Base-by-base conservation (phyloP, 2,329 filamentous ascomycete genomes). In the Trichoderma sp. region DNA sequence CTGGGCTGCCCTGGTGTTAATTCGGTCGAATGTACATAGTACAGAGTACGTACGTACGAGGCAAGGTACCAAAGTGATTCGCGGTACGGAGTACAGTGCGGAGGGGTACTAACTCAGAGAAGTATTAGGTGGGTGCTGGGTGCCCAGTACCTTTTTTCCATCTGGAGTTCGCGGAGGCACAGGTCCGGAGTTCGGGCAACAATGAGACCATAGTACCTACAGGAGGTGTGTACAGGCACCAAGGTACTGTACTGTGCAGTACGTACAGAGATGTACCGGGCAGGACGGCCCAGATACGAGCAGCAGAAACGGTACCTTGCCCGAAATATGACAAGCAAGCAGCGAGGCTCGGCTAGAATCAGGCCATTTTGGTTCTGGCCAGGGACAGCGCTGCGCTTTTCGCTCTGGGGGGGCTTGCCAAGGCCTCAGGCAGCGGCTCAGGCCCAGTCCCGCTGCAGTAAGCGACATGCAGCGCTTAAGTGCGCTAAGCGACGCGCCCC, bases 401-500 rank as follows among this genome's bases (percentile, higher is more conserved):
- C 39, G 27, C 32, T 42, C 35, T 19, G 22, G 9, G 54, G 35
- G 32, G 59, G 32, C n/a, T 19, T 27, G 32, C 10, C 25, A 27
- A n/a, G 17, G 25, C 39, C 39, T 37, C 39, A 58, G 39, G 42
- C 54, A 59, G 53, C 53, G 32, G 45, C 53, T 59, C 64, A 58
- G 64, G 32, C 32, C 48, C 50, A 13, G n/a, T 35, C 42, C 45
- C 37, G 63, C 63, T 57, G 52, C 27, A 59, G 54, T 67, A 67
- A 67, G 64, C 64, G 64, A 67, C 54, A 60, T 60, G 56, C 56
- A 60, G 64, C 64, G 64, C 64, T 67, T 67, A 67, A 67, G 27
- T 67, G 64, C 64, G 64, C 64, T 67, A 67, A 67, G 67, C 67
- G 68, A 70, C 60, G 32, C 67, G 67, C 61, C 53, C 48, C 50